Percentiles rank a stretch among this genome's conserved stretches.
Evolutionary conservation across 2,329 filamentous ascomycete species (phyloP).

Genomic region (Paracorniculantispora psalliotae): DNA sequence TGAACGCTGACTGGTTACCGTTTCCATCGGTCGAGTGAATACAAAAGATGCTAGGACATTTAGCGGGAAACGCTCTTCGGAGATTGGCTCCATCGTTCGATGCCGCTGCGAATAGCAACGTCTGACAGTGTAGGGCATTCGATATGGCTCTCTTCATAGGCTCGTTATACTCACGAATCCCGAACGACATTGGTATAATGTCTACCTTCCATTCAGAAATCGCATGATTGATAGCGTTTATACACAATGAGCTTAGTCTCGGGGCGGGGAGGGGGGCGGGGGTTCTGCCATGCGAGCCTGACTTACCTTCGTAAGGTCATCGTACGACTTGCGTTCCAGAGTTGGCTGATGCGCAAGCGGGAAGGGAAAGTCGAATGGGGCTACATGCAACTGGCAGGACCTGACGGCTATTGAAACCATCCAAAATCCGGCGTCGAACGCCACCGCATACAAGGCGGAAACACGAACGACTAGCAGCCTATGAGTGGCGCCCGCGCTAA

Average conservation of each 20-base stretch:
- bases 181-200: constrained; percentile 6
- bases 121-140: background rate
- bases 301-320: background rate
- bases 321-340: background rate
- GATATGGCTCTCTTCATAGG: background rate
- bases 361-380: too few species aligned
- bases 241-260: background rate
- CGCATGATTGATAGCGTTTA: background rate
- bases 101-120: background rate
- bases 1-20: background rate
- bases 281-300: background rate
- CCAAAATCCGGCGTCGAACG: too few species aligned
- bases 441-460: too few species aligned
- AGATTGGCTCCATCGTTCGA: constrained; percentile 5
- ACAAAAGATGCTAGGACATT: background rate
- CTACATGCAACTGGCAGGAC: too few species aligned
- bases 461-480: too few species aligned
- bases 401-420: too few species aligned
- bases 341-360: background rate
- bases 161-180: background rate
- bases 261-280: background rate
- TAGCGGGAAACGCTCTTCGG: constrained; percentile 1
- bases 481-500: too few species aligned
- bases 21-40: constrained; percentile 9
- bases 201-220: background rate